A percentile compares a stretch with the other conserved stretches of the same genome.
Conservation (phyloP, 345 rosid species). For the Rhodomyrtus tomentosa region DNA sequence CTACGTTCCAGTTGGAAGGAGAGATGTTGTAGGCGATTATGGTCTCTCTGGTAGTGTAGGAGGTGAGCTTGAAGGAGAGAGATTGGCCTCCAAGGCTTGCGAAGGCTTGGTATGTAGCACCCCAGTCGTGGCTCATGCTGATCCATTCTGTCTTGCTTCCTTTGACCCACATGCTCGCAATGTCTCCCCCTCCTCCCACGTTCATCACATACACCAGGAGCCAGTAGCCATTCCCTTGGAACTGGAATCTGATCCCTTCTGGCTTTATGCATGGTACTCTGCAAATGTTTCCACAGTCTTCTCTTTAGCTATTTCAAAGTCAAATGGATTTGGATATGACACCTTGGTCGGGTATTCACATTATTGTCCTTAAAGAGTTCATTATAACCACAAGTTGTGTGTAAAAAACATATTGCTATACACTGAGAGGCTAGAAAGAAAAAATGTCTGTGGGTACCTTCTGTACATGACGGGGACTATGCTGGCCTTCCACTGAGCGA, state of each 20-base stretch:
- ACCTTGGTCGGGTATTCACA: background rate
- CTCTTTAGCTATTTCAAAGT: background rate
- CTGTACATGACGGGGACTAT: constrained; percentile 68
- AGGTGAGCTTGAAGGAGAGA: constrained; percentile 58
- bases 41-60: constrained; percentile 51
- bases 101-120: constrained; percentile 88
- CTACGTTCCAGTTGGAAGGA: constrained; percentile 55
- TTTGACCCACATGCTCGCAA: constrained; percentile 41
- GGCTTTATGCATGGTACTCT: constrained; percentile 41
- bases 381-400: background rate
- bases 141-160: constrained; percentile 76
- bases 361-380: background rate
- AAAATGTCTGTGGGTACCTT: constrained; percentile 17
- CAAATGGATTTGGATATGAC: background rate
- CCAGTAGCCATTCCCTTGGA: constrained; percentile 56
- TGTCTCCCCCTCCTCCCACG: constrained; percentile 68
- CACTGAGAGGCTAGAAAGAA: background rate
- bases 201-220: constrained; percentile 55
- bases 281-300: background rate
- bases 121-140: constrained; percentile 87
- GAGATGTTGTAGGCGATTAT: constrained; percentile 45
- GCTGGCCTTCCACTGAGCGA: constrained; percentile 77
- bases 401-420: background rate
- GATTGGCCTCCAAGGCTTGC: constrained; percentile 62
- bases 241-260: constrained; percentile 30